These are phyloP conservation scores for Wickerhamiella sorbophila DNA, from an alignment of 805 yeast species.

Conservation along the genomic window DNA sequence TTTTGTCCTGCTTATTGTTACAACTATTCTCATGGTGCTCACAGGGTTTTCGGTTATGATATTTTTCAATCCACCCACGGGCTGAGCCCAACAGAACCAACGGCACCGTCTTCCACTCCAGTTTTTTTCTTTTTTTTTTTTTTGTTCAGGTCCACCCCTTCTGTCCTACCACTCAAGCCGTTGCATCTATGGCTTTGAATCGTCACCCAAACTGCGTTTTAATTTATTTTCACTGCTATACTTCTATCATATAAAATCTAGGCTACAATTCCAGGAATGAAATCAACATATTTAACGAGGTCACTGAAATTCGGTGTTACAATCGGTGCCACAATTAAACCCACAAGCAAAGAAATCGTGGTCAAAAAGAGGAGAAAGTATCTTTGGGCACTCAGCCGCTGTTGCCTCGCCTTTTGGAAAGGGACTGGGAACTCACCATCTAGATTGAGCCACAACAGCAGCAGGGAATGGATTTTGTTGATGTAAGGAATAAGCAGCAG, in stretches of 20 bases:
- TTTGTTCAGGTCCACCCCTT: no score
- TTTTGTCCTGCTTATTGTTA: slow-evolving; percentile 13
- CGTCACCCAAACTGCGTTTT: no score
- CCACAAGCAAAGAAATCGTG: slow-evolving; percentile 1
- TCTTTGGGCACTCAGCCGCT: slow-evolving; percentile 23
- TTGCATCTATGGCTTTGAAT: no score
- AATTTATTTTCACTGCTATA: neutral
- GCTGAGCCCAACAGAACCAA: no score
- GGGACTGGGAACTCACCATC: slow-evolving; percentile 70
- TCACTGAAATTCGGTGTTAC: neutral
- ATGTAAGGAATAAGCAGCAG: slow-evolving; percentile 60
- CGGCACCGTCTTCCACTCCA: no score
- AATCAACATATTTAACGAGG: neutral
- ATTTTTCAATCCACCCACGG: slow-evolving; percentile 18
- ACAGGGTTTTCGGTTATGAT: slow-evolving; percentile 19
- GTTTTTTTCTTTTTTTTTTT: no score
- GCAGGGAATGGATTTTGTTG: slow-evolving; percentile 83
- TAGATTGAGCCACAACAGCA: slow-evolving; percentile 93
- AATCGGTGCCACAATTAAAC: slow-evolving; percentile 6
- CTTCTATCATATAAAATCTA: neutral
- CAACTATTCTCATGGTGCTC: slow-evolving; percentile 15
- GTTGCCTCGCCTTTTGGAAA: slow-evolving; percentile 68
- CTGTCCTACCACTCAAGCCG: no score
- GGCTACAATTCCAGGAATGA: neutral
- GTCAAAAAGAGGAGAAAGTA: slow-evolving; percentile 8